Evolutionary conservation across 257 asterid genomes (phyloP), one percentile per base, ranked within the genome.

Genomic region (Gardenia jasminoides): DNA sequence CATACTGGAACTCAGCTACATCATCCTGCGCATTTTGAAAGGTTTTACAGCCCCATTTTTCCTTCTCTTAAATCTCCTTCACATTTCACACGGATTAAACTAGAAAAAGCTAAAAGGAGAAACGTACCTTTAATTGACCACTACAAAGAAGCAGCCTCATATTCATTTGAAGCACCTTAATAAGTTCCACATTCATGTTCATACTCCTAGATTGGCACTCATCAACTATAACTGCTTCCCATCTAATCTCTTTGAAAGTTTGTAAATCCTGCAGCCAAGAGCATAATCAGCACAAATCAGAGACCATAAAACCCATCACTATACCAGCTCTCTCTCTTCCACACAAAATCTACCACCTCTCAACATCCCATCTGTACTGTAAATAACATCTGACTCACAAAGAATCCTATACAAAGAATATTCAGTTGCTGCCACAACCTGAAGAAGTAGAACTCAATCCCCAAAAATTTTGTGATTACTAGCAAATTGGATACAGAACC

Each of bases 211-310:
- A 22, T 13, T 82, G 90, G 78, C 79, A 86, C 71, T 87, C 90
- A 84, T 92, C 95, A 83, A 92, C 80, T 64, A 90, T 79, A 81
- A 90, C 72, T 70, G 86, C 87, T 83, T 89, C 88, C 93, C 96
- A 92, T 68, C 74, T 84, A 83, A 89, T 78, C 82, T 81, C 47
- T 50, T 73, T 85, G 72, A 92, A 67, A 69, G 80, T 69, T 71
- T 87, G 87, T 33, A 84, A 69, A 85, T 90, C 97, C 97, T 92
- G 87, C 84, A 91, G 64, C 48, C 76, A 75, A 41, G 78, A 78
- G 47, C 16, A 61, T 79, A 68, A 41, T 58, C 36, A 78, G 50
- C 74, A 61, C 20, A 31, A 66, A 31, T 66, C 65, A 26, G 36
- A 67, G 41, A 67, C 26, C 64, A 48, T 12, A 44, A 76, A 66